Base-by-base conservation (phyloP, 768 basidiomycete genomes). In the Kwoniella shandongensis region DNA sequence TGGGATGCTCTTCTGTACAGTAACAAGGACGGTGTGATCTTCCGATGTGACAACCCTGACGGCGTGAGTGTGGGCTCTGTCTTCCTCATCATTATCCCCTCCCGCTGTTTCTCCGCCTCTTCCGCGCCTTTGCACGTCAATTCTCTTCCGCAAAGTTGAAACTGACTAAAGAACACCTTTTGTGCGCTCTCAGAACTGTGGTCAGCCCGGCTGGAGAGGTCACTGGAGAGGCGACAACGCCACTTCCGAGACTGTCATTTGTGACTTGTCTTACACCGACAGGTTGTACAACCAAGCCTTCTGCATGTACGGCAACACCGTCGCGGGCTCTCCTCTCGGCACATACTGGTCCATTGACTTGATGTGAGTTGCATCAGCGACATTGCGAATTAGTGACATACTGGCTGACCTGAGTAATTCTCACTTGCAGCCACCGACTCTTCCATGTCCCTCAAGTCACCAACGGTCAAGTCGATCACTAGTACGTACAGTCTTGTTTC, bases 141-240 rank as follows among this genome's bases (percentile, higher is more conserved):
- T n/a, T n/a, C n/a, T n/a, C n/a, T n/a, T n/a, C n/a, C n/a, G n/a
- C n/a, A n/a, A n/a, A n/a, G n/a, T 42, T 5, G 22, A 22, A 38
- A 20, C 17, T 7, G 2, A 25, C 59, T 58, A 22, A 54, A 4
- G 17, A 25, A 46, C 26, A 32, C n/a, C 40, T 20, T 22, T n/a
- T n/a, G n/a, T n/a, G n/a, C n/a, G 8, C 8, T 18, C 32, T 2
- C 36, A 68, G 60, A 72, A 63, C 65, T 72, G 73, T 47, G 58
- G 52, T 29, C 64, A 65, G 51, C 57, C 59, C 17, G 72, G 73
- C 8, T 76, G 73, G 73, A 45, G 62, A 45, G 75, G 75, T 20
- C 75, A 76, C 65, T 76, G 72, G 72, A 51, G 75, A 55, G 73
- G 72, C 12, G 59, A 66, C 56, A 76, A 76, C 57, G 75, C 61